phyloP scores from a whole-genome alignment of 352 stramenopile species.

The Pythium brassicae region DNA sequence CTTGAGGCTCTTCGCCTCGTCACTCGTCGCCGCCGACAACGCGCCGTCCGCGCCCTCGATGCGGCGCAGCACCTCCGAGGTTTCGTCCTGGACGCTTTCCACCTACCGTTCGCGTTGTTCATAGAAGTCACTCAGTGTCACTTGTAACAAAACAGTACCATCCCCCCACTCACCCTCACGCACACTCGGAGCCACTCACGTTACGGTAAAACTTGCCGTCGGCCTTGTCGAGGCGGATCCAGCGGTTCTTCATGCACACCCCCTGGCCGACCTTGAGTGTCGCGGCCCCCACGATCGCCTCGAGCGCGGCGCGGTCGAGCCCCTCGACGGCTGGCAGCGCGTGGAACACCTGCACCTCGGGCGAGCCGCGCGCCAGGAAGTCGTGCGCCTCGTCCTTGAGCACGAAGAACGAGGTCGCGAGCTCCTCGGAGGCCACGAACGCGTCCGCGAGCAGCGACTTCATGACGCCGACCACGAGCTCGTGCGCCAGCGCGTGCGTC shows the following conservation, averaged over 20 bases:
- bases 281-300: constrained; percentile 78
- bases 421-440: constrained; percentile 84
- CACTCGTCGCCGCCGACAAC: constrained; percentile 60
- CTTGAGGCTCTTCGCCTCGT: constrained; percentile 80
- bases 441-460: constrained; percentile 94
- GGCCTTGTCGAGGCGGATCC: constrained; percentile 93
- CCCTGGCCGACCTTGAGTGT: constrained; percentile 95
- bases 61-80: constrained; percentile 83
- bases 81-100: constrained; percentile 55
- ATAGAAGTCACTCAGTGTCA: no score
- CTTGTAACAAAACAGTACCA: no score
- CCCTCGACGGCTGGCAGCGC: constrained; percentile 68
- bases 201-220: constrained; percentile 85
- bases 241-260: constrained; percentile 98
- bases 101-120: constrained; percentile 16
- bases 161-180: no score
- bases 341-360: constrained; percentile 82
- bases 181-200: constrained; percentile 18
- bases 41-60: constrained; percentile 58
- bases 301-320: constrained; percentile 72
- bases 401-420: constrained; percentile 88
- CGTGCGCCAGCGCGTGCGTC: constrained; percentile 82
- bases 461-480: constrained; percentile 92
- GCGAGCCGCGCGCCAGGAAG: constrained; percentile 69
- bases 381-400: constrained; percentile 89